Percentiles rank a stretch among this genome's conserved stretches.
Evolutionary conservation across 352 stramenopile genomes (phyloP).

Genomic region (Phytophthora ohioensis): DNA sequence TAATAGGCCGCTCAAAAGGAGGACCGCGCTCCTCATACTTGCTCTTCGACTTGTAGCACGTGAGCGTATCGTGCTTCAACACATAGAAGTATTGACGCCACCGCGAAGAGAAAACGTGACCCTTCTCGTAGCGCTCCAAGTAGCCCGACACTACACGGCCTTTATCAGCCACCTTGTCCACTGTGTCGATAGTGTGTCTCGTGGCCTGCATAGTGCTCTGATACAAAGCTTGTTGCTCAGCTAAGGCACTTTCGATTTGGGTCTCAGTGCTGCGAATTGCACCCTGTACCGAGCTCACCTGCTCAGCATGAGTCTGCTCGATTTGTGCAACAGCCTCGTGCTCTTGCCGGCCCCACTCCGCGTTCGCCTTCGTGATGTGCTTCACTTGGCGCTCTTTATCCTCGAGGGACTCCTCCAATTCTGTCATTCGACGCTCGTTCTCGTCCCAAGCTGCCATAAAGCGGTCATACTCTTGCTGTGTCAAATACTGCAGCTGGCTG

Average conservation of each 20-base stretch:
- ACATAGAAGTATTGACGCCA: slow-evolving; percentile 87
- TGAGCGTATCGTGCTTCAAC: slow-evolving; percentile 69
- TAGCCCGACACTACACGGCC: slow-evolving; percentile 75
- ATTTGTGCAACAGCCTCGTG: slow-evolving; percentile 56
- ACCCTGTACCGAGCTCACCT: slow-evolving; percentile 48
- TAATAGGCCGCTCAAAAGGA: slow-evolving; percentile 59
- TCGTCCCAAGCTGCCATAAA: slow-evolving; percentile 62
- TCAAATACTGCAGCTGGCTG: slow-evolving; percentile 53
- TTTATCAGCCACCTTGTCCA: slow-evolving; percentile 73
- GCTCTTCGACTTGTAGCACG: slow-evolving; percentile 82
- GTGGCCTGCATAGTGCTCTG: slow-evolving; percentile 83
- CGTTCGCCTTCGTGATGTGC: slow-evolving; percentile 55
- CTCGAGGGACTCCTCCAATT: slow-evolving; percentile 60
- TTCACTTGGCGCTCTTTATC: slow-evolving; percentile 57
- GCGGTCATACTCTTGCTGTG: slow-evolving; percentile 66
- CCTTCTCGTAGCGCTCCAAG: slow-evolving; percentile 81
- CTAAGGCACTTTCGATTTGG: slow-evolving; percentile 58
- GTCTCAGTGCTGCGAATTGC: slow-evolving; percentile 50
- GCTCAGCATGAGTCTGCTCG: slow-evolving; percentile 49
- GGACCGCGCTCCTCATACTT: slow-evolving; percentile 67
- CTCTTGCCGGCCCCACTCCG: slow-evolving; percentile 62
- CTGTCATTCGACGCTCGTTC: slow-evolving; percentile 56
- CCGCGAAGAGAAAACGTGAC: slow-evolving; percentile 72
- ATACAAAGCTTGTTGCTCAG: slow-evolving; percentile 72
- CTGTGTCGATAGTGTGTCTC: slow-evolving; percentile 79